Conservation (phyloP, 2,329 filamentous ascomycete genomes). For the Trichoderma afroharzianum region DNA sequence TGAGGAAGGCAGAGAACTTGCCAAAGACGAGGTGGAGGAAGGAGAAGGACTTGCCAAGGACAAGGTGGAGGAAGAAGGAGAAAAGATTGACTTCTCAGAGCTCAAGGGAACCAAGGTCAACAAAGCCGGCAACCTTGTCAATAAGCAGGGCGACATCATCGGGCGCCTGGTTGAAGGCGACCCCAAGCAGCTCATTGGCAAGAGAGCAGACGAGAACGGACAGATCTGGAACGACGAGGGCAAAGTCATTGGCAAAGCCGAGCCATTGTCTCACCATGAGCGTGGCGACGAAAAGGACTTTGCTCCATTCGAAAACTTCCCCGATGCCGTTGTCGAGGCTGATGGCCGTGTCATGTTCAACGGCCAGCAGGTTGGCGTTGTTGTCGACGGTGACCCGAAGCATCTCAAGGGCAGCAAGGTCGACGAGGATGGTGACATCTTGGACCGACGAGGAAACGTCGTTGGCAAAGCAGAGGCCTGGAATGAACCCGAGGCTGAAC, state of each 20-base stretch:
- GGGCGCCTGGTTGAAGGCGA: slow-evolving; percentile 63
- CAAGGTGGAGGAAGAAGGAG: slow-evolving; percentile 18
- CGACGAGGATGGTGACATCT: slow-evolving; percentile 65
- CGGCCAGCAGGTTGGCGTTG: slow-evolving; percentile 54
- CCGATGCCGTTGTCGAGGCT: slow-evolving; percentile 49
- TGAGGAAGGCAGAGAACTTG: background rate
- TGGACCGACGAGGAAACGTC: slow-evolving; percentile 64
- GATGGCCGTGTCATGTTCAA: slow-evolving; percentile 51
- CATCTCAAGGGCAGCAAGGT: slow-evolving; percentile 62
- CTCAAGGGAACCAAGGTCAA: slow-evolving; percentile 56
- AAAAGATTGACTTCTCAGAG: slow-evolving; percentile 43
- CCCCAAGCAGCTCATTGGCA: slow-evolving; percentile 59
- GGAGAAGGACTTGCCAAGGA: slow-evolving; percentile 1
- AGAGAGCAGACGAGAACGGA: slow-evolving; percentile 61
- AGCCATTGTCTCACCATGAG: slow-evolving; percentile 54
- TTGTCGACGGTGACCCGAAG: slow-evolving; percentile 62
- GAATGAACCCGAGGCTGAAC: slow-evolving; percentile 48
- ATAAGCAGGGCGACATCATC: slow-evolving; percentile 50
- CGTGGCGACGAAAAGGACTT: slow-evolving; percentile 45
- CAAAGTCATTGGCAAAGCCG: slow-evolving; percentile 63
- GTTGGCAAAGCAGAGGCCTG: slow-evolving; percentile 67
- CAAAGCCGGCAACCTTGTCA: slow-evolving; percentile 56
- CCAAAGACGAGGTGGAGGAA: slow-evolving; percentile 7
- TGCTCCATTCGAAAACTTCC: slow-evolving; percentile 57
- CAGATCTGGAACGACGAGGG: slow-evolving; percentile 69